These are phyloP conservation scores for Hyaloperonospora brassicae DNA, from an alignment of 352 stramenopile genomes.

Conservation along the genomic window DNA sequence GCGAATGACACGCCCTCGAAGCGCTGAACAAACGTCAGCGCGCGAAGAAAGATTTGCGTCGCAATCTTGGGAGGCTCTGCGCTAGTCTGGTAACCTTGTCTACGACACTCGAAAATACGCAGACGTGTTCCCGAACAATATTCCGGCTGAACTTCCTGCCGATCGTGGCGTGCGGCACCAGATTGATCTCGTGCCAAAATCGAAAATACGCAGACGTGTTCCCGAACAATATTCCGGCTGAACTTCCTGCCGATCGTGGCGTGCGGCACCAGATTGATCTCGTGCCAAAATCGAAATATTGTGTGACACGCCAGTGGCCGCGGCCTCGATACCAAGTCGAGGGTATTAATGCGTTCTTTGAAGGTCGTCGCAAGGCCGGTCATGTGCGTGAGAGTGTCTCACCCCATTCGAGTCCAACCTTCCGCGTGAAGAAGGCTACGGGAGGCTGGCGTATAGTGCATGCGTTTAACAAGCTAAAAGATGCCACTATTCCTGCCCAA, in stretches of 20 bases:
- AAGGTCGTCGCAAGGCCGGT: background rate
- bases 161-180: background rate
- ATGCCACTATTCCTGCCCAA: too few relatives aligned
- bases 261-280: too few relatives aligned
- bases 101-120: background rate
- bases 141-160: background rate
- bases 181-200: slow-evolving; percentile 1
- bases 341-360: background rate
- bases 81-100: too few relatives aligned
- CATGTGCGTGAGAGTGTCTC: background rate
- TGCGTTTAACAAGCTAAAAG: too few relatives aligned
- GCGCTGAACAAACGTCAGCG: too few relatives aligned
- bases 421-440: background rate
- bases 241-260: too few relatives aligned
- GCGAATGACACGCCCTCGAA: too few relatives aligned
- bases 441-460: background rate
- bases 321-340: background rate
- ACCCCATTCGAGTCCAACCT: background rate
- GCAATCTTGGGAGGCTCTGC: too few relatives aligned
- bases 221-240: too few relatives aligned
- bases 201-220: too few relatives aligned
- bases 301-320: background rate
- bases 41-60: too few relatives aligned
- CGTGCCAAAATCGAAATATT: too few relatives aligned
- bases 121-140: background rate